Conservation (phyloP, 768 basidiomycete species). For the Favolaschia claudopus region DNA sequence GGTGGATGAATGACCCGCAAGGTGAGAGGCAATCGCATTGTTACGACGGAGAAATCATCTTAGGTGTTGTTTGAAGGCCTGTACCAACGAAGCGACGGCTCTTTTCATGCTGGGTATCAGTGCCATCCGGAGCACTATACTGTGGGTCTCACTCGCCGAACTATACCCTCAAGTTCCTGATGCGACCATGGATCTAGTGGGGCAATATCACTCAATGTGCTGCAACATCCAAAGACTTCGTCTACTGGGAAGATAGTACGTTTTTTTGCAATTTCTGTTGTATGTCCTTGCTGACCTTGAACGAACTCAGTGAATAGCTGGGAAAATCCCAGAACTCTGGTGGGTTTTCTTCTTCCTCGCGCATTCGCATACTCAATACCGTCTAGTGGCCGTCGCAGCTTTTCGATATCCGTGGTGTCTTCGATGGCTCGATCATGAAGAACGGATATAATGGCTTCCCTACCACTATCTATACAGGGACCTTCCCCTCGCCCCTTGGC, state of each 20-base stretch:
- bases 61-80: conserved; percentile 7
- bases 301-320: conserved; percentile 19
- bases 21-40: not conserved
- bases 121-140: conserved; percentile 15
- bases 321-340: conserved; percentile 21
- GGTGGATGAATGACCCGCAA: conserved; percentile 21
- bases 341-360: not conserved
- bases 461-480: conserved; percentile 19
- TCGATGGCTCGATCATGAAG: conserved; percentile 24
- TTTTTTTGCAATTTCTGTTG: not conserved
- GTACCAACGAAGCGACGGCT: conserved; percentile 19
- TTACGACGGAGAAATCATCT: too few species aligned
- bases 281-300: not conserved
- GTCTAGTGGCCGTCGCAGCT: conserved; percentile 21
- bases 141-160: not conserved
- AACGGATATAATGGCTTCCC: conserved; percentile 16
- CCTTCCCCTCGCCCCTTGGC: conserved; percentile 14
- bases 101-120: conserved; percentile 23
- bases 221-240: conserved; percentile 18
- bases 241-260: conserved; percentile 26
- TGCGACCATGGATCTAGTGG: conserved; percentile 1
- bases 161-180: not conserved
- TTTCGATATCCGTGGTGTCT: conserved; percentile 19
- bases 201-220: conserved; percentile 22
- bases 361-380: not conserved